phyloP scores from a whole-genome alignment of 331 rosid species.

The Phaseolus coccineus region DNA sequence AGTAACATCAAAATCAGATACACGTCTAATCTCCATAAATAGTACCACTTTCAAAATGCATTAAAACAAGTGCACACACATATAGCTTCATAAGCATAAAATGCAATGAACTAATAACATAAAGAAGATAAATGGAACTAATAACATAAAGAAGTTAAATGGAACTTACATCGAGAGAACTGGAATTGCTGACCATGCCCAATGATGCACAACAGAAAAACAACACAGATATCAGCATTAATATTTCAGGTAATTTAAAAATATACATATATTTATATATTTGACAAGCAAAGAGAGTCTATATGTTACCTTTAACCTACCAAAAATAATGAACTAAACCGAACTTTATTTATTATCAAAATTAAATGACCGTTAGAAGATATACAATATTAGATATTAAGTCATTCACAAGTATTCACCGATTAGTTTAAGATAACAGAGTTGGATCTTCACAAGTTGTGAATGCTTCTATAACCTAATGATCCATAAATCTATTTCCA shows the following conservation, averaged over 20 bases:
- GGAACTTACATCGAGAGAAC: conserved; percentile 96
- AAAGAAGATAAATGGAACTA: conserved; percentile 51
- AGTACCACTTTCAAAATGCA: conserved; percentile 14
- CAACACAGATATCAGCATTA: conserved; percentile 56
- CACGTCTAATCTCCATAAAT: conserved; percentile 4
- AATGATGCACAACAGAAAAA: conserved; percentile 44
- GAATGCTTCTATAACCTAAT: conserved; percentile 9
- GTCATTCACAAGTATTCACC: background rate
- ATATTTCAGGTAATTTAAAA: conserved; percentile 31
- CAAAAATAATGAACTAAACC: conserved; percentile 22
- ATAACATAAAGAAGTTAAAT: conserved; percentile 32
- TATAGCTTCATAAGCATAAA: conserved; percentile 36
- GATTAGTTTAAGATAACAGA: background rate
- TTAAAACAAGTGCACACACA: conserved; percentile 22
- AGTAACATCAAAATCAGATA: conserved; percentile 22
- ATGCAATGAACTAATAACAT: conserved; percentile 33
- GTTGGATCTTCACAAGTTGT: conserved; percentile 8
- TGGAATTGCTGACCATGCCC: conserved; percentile 89
- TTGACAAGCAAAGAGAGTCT: conserved; percentile 27
- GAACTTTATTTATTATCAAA: background rate
- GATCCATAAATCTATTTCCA: background rate
- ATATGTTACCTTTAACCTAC: conserved; percentile 13
- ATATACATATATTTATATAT: background rate
- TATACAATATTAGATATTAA: background rate
- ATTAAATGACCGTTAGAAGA: background rate